Evolutionary conservation across 805 yeast species (phyloP).

Genomic region (Zygoascus bituminiphila): DNA sequence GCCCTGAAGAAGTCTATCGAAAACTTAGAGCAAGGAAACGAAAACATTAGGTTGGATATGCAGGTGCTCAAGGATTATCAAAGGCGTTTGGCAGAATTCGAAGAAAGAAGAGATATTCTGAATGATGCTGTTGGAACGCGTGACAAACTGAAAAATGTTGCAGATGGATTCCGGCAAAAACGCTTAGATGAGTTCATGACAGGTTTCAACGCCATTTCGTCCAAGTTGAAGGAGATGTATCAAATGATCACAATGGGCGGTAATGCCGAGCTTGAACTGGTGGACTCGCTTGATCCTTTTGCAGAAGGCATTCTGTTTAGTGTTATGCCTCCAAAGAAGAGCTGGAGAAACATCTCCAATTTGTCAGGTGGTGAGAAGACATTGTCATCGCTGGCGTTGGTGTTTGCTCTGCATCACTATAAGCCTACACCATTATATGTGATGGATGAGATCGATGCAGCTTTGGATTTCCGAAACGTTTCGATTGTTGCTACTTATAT

Average conservation of each 20-base stretch:
- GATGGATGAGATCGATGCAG: slow-evolving; percentile 99
- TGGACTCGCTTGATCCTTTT: slow-evolving; percentile 95
- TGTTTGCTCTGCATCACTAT: slow-evolving; percentile 90
- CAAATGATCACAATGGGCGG: slow-evolving; percentile 99
- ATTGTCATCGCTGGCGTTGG: slow-evolving; percentile 85
- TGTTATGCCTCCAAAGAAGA: slow-evolving; percentile 98
- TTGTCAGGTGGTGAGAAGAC: slow-evolving; percentile 98
- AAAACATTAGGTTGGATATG: slow-evolving; percentile 54
- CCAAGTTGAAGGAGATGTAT: slow-evolving; percentile 90
- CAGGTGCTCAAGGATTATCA: slow-evolving; percentile 75
- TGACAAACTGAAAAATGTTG: slow-evolving; percentile 50
- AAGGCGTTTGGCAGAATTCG: slow-evolving; percentile 53
- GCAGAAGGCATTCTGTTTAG: slow-evolving; percentile 93
- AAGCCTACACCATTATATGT: slow-evolving; percentile 97
- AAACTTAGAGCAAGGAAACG: slow-evolving; percentile 46
- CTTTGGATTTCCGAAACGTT: slow-evolving; percentile 92
- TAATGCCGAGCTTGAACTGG: slow-evolving; percentile 92
- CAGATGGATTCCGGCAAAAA: slow-evolving; percentile 63
- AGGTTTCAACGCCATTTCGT: slow-evolving; percentile 81
- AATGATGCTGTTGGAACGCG: slow-evolving; percentile 59
- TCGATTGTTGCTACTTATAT: slow-evolving; percentile 96
- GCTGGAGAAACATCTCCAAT: slow-evolving; percentile 93
- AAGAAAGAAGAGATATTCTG: slow-evolving; percentile 53
- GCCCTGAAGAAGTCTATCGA: slow-evolving; percentile 44
- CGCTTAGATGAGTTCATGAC: slow-evolving; percentile 86